These are phyloP conservation scores for Rhodamnia argentea DNA, from an alignment of 345 rosid genomes.

Conservation along the genomic window DNA sequence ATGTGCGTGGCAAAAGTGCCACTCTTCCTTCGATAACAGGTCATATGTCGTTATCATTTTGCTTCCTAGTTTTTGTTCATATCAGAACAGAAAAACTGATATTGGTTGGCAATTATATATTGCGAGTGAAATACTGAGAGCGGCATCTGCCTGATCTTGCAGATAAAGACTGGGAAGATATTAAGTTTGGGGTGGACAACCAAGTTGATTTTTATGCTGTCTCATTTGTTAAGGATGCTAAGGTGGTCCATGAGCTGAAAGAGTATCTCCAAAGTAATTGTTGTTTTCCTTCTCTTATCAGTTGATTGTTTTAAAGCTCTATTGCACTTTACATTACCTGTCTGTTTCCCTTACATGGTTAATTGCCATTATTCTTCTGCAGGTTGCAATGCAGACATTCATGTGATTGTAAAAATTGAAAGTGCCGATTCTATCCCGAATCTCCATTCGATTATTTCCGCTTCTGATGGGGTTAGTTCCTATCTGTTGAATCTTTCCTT, in stretches of 20 bases:
- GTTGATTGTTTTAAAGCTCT: background rate
- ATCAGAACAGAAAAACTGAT: background rate
- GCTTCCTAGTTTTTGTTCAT: background rate
- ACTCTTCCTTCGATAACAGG: slow-evolving; percentile 97
- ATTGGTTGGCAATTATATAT: background rate
- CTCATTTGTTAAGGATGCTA: slow-evolving; percentile 93
- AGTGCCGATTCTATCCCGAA: slow-evolving; percentile 94
- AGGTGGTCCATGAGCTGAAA: slow-evolving; percentile 82
- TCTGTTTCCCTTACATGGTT: slow-evolving; percentile 3
- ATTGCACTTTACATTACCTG: background rate
- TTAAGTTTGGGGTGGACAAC: slow-evolving; percentile 95
- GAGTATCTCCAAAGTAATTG: slow-evolving; percentile 64
- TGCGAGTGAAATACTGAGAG: background rate
- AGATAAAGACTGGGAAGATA: slow-evolving; percentile 99
- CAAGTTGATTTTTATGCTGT: slow-evolving; percentile 96
- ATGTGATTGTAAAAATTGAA: slow-evolving; percentile 78
- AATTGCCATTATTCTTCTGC: slow-evolving; percentile 11
- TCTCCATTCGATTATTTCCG: slow-evolving; percentile 78
- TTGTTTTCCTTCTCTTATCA: background rate
- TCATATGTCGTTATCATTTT: background rate
- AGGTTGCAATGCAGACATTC: slow-evolving; percentile 84
- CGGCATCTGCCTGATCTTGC: slow-evolving; percentile 3
- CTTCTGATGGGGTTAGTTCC: slow-evolving; percentile 90
- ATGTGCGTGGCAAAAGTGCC: slow-evolving; percentile 96
- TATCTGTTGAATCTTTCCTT: background rate